phyloP scores from a whole-genome alignment of 345 rosid species.

The Eucalyptus pauciflora region DNA sequence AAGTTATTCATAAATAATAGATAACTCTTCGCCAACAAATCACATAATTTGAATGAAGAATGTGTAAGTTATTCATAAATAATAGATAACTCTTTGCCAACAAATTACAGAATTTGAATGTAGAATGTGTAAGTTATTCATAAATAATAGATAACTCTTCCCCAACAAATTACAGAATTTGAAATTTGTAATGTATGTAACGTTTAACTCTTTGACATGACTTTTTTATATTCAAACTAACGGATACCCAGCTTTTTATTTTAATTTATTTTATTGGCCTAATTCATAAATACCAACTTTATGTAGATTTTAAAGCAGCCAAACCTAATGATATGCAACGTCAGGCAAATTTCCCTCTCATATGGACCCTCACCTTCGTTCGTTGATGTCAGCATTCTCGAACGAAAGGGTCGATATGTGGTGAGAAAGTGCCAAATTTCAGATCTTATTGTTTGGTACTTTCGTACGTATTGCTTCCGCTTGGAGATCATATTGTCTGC shows the following conservation, averaged over 20 bases:
- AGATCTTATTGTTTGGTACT: neutral
- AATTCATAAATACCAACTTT: neutral
- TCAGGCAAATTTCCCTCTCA: neutral
- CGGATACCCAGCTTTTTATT: neutral
- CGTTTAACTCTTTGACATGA: neutral
- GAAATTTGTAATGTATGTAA: neutral
- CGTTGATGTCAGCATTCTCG: neutral
- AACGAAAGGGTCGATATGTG: neutral
- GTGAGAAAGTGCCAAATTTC: neutral
- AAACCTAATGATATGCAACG: neutral
- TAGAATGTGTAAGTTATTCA: neutral
- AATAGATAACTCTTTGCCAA: no score
- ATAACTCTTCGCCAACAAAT: no score
- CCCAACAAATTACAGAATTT: neutral
- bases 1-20: no score
- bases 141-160: neutral
- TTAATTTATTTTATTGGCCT: neutral
- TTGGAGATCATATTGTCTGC: neutral
- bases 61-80: neutral
- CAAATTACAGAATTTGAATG: no score
- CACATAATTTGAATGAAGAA: neutral
- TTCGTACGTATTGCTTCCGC: neutral
- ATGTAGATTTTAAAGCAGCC: neutral
- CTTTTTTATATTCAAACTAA: neutral
- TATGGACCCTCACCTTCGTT: neutral